These are phyloP conservation scores for Ampelomyces quisqualis DNA, from an alignment of 2,329 filamentous ascomycete genomes.

Conservation along the genomic window DNA sequence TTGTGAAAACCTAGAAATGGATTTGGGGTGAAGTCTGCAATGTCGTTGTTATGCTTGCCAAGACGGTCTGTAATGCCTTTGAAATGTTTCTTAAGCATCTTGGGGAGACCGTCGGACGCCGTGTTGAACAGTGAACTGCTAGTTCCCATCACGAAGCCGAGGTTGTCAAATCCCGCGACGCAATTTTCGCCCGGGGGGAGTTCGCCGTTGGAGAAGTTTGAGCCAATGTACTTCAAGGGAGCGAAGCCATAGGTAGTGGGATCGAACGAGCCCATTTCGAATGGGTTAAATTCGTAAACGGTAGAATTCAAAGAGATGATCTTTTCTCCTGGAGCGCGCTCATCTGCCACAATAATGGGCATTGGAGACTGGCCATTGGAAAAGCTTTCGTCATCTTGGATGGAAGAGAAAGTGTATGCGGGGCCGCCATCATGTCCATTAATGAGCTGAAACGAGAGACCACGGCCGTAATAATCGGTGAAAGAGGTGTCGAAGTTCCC, in stretches of 20 bases:
- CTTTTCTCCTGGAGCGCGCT: conserved; percentile 61
- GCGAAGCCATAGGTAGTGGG: conserved; percentile 70
- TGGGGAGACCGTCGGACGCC: conserved; percentile 58
- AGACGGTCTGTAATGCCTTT: conserved; percentile 56
- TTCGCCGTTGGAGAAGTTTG: conserved; percentile 65
- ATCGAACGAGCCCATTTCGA: conserved; percentile 76
- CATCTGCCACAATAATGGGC: conserved; percentile 72
- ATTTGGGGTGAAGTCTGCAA: conserved; percentile 72
- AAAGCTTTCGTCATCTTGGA: conserved; percentile 65
- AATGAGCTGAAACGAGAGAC: conserved; percentile 82
- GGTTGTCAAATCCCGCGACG: conserved; percentile 78
- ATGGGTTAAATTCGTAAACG: conserved; percentile 76
- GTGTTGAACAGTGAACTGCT: conserved; percentile 83
- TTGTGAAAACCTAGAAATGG: conserved; percentile 70
- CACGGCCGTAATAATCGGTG: conserved; percentile 86
- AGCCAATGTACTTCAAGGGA: conserved; percentile 70
- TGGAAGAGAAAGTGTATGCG: conserved; percentile 79
- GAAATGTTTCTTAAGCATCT: conserved; percentile 55
- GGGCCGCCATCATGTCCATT: conserved; percentile 73
- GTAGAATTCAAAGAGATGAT: conserved; percentile 71
- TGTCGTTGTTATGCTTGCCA: conserved; percentile 65
- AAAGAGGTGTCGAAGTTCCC: conserved; percentile 66
- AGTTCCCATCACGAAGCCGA: conserved; percentile 82
- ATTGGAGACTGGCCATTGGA: conserved; percentile 64
- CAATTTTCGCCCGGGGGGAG: conserved; percentile 62